Conservation (phyloP, 1,139 yeast species). For the Pichia norvegensis region DNA sequence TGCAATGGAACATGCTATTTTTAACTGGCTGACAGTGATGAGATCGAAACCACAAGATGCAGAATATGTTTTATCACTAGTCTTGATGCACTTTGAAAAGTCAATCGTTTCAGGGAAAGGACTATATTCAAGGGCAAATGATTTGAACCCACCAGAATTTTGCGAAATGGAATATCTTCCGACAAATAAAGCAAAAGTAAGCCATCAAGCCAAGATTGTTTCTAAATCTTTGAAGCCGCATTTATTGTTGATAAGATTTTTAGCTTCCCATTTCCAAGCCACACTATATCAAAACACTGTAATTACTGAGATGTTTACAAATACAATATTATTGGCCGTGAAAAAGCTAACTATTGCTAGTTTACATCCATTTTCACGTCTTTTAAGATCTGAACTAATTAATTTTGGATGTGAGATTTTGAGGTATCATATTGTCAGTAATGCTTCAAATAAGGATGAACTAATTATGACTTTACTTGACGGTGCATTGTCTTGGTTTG, state of each 20-base stretch:
- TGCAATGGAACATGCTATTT: constrained; percentile 59
- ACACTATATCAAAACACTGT: constrained; percentile 68
- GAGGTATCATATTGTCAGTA: constrained; percentile 43
- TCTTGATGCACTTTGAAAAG: constrained; percentile 60
- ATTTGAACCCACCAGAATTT: constrained; percentile 56
- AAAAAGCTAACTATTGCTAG: constrained; percentile 52
- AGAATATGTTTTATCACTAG: constrained; percentile 57
- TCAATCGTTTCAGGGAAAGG: constrained; percentile 58
- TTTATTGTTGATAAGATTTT: constrained; percentile 54
- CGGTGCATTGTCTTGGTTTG: constrained; percentile 77
- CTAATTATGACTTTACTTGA: constrained; percentile 50
- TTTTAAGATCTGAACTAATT: constrained; percentile 66
- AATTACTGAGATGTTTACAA: constrained; percentile 60
- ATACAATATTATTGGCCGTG: constrained; percentile 54
- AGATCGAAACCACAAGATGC: constrained; percentile 58
- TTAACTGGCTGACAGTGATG: constrained; percentile 76
- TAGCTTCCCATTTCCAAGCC: constrained; percentile 80
- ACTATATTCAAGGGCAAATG: constrained; percentile 53
- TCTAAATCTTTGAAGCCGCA: constrained; percentile 65
- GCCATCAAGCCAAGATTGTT: constrained; percentile 43
- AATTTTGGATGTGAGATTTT: constrained; percentile 61
- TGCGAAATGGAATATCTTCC: constrained; percentile 86
- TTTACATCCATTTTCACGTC: constrained; percentile 73
- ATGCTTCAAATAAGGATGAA: constrained; percentile 38
- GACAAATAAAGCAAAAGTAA: constrained; percentile 56